Conservation (phyloP, 768 basidiomycete genomes). For the Amanita pallidorosea region DNA sequence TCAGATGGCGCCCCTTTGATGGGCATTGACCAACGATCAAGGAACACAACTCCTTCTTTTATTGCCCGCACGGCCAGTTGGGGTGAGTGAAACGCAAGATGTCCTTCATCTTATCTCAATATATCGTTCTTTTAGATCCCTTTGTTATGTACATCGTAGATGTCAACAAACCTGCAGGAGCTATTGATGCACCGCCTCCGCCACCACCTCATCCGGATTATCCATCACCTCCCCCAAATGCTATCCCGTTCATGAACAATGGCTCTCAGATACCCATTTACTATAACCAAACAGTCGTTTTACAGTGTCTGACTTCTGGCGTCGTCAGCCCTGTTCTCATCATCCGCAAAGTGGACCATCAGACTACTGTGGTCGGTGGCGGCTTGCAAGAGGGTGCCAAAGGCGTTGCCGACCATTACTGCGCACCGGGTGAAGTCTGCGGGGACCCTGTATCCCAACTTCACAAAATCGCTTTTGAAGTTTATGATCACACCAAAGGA, state of each 20-base stretch:
- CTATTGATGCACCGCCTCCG: conserved; percentile 67
- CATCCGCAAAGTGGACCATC: conserved; percentile 89
- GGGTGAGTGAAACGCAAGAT: conserved; percentile 39
- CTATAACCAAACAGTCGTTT: conserved; percentile 93
- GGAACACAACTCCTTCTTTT: conserved; percentile 73
- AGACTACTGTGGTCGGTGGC: conserved; percentile 83
- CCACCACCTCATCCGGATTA: conserved; percentile 83
- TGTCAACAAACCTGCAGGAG: conserved; percentile 72
- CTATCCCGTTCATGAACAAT: conserved; percentile 75
- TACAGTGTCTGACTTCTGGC: conserved; percentile 91
- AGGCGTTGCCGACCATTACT: conserved; percentile 75
- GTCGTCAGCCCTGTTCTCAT: conserved; percentile 90
- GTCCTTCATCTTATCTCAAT: conserved; percentile 6
- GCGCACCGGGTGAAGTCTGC: conserved; percentile 75
- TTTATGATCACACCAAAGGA: conserved; percentile 61
- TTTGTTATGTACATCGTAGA: conserved; percentile 98
- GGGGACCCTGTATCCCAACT: conserved; percentile 93
- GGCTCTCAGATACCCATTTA: conserved; percentile 84
- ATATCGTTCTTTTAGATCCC: conserved; percentile 44
- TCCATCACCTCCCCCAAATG: conserved; percentile 86
- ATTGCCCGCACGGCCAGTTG: conserved; percentile 85
- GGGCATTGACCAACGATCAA: conserved; percentile 65
- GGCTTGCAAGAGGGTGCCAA: conserved; percentile 85
- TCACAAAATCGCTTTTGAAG: conserved; percentile 93
- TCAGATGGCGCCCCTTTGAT: conserved; percentile 84